Evolutionary conservation across 352 stramenopile species (phyloP).

Genomic region (Globisporangium paddicum): DNA sequence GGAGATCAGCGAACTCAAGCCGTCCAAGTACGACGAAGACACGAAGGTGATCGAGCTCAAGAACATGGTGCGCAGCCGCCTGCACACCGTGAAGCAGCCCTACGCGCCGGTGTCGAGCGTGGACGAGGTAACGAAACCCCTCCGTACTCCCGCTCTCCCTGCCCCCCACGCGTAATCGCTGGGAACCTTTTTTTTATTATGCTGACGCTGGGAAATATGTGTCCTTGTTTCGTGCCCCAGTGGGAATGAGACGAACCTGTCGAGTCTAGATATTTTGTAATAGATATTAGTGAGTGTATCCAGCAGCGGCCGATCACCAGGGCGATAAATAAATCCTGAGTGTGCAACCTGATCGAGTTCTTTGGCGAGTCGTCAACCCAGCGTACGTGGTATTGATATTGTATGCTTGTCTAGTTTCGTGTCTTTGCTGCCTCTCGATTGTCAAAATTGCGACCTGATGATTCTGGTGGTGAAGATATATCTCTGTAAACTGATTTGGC

Average conservation of each 20-base stretch:
- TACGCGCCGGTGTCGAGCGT: constrained; percentile 69
- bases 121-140: constrained; percentile 31
- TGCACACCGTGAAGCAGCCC: constrained; percentile 49
- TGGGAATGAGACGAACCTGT: constrained; percentile 2
- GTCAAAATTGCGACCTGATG: not conserved
- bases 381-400: constrained; percentile 2
- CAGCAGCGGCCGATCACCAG: not conserved
- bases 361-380: not conserved
- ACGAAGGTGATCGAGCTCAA: constrained; percentile 71
- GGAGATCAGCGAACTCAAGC: constrained; percentile 32
- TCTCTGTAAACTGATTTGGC: not conserved
- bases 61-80: constrained; percentile 59
- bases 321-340: constrained; percentile 9
- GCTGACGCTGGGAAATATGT: constrained; percentile 4
- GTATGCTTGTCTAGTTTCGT: not conserved
- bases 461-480: not conserved
- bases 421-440: not conserved
- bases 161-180: constrained; percentile 4
- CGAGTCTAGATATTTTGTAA: constrained; percentile 8
- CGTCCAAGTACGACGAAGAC: constrained; percentile 55
- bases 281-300: constrained; percentile 1
- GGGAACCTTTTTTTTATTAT: not conserved
- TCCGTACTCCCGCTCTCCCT: constrained; percentile 5
- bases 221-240: not conserved
- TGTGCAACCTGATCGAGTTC: not conserved